Evolutionary conservation across 352 stramenopile genomes (phyloP).

Genomic region (Phytophthora uliginosa): DNA sequence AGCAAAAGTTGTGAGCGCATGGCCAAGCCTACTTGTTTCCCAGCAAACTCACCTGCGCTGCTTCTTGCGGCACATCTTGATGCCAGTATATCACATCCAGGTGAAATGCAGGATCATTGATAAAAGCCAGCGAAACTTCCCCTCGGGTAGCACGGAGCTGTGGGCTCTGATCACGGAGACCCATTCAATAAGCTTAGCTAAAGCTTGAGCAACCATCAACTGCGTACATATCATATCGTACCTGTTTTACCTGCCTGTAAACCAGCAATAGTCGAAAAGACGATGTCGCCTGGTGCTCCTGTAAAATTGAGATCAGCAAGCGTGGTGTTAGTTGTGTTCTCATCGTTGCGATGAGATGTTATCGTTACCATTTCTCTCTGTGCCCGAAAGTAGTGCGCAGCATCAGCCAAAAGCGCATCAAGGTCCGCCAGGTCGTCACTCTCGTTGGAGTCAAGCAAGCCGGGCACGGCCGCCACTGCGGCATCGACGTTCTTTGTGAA

Average conservation of each 20-base stretch:
- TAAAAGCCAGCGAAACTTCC: constrained; percentile 35
- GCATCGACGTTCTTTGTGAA: constrained; percentile 45
- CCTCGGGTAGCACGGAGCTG: constrained; percentile 22
- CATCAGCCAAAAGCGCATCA: constrained; percentile 48
- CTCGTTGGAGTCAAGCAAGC: constrained; percentile 7
- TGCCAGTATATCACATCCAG: constrained; percentile 69
- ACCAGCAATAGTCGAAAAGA: constrained; percentile 46
- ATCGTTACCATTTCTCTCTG: constrained; percentile 35
- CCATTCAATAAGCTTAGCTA: neutral
- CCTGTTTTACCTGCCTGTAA: constrained; percentile 43
- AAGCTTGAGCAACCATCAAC: constrained; percentile 3
- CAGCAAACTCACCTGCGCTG: constrained; percentile 41
- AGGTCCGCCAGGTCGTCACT: constrained; percentile 30
- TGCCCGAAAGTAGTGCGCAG: constrained; percentile 38
- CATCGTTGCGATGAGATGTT: neutral
- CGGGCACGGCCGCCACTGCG: constrained; percentile 39
- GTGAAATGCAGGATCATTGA: constrained; percentile 39
- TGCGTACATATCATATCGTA: constrained; percentile 5
- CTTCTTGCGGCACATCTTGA: constrained; percentile 35
- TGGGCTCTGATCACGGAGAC: constrained; percentile 21
- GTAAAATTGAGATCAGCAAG: neutral
- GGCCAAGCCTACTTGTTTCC: neutral
- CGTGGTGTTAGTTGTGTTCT: neutral
- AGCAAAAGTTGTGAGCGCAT: neutral
- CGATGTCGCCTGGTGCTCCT: constrained; percentile 25